Conservation (phyloP, 2,329 filamentous ascomycete genomes). For the Didymellaceae sp. region DNA sequence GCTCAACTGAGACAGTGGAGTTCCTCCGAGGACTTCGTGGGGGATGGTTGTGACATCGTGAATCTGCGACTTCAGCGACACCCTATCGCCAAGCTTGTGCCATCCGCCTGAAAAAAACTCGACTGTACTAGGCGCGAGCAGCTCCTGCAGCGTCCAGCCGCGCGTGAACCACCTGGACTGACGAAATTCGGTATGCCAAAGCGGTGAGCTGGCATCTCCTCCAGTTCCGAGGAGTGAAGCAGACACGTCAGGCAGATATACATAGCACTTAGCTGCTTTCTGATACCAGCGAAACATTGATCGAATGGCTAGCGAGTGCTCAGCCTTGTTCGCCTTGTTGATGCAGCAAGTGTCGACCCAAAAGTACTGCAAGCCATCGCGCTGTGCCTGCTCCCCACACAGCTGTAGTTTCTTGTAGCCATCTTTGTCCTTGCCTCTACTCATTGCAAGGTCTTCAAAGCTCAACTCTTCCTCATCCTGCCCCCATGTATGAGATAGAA, state of each 20-base stretch:
- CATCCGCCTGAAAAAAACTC: not conserved
- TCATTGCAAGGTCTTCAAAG: conserved; percentile 1
- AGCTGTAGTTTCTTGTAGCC: not conserved
- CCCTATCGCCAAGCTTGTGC: not conserved
- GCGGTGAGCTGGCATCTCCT: not conserved
- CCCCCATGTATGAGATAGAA: conserved; percentile 10
- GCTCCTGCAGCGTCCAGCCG: conserved; percentile 2
- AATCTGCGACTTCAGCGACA: not conserved
- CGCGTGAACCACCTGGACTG: conserved; percentile 3
- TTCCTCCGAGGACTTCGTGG: not conserved
- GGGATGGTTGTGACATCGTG: not conserved
- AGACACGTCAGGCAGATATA: not conserved
- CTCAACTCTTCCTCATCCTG: conserved; percentile 3
- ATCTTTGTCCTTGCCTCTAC: not conserved
- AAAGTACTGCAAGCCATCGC: not conserved
- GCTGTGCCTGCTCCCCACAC: conserved; percentile 2
- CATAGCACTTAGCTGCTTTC: no score
- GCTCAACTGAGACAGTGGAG: not conserved
- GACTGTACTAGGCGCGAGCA: not conserved
- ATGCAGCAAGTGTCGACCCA: conserved; percentile 12
- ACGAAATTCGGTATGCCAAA: conserved; percentile 11
- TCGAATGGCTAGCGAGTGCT: conserved; percentile 3
- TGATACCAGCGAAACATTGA: not conserved
- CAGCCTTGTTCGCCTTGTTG: not conserved
- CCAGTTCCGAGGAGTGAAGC: conserved; percentile 5